Evolutionary conservation across 495 filamentous ascomycete species (phyloP).

Genomic region (Aspergillus carlsbadensis): DNA sequence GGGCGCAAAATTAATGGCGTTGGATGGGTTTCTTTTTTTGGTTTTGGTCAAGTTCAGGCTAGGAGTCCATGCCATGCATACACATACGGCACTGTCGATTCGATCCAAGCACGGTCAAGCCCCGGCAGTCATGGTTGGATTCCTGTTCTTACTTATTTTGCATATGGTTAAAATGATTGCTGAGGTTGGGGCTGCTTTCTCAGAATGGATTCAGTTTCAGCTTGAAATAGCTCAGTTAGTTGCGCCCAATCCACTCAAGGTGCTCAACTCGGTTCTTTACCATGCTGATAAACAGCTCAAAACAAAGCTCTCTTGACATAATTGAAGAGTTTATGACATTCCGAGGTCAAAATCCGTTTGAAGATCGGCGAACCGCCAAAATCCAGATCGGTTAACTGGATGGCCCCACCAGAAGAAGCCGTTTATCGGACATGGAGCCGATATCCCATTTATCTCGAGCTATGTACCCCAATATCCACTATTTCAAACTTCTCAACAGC

Average conservation of each 20-base stretch:
- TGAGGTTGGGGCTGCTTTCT: neutral
- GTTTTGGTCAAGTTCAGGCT: neutral
- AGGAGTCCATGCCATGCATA: neutral
- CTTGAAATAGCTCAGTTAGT: neutral
- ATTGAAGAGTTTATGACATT: neutral
- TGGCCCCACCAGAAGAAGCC: conserved; percentile 10
- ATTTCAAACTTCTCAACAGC: too few species aligned
- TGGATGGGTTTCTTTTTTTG: conserved; percentile 28
- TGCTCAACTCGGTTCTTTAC: neutral
- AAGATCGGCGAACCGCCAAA: neutral
- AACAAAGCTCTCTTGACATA: neutral
- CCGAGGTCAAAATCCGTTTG: neutral
- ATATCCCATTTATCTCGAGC: conserved; percentile 1
- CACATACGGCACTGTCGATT: conserved; percentile 1
- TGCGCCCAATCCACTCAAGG: neutral
- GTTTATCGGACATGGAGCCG: conserved; percentile 16
- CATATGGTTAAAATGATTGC: conserved; percentile 5
- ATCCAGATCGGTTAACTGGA: conserved; percentile 1
- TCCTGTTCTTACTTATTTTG: neutral
- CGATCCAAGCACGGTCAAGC: neutral
- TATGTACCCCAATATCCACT: too few species aligned
- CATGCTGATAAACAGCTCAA: neutral
- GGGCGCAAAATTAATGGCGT: conserved; percentile 27
- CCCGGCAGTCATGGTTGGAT: neutral
- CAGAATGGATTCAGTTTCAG: neutral